Evolutionary conservation across 2,329 filamentous ascomycete genomes (phyloP).

Genomic region (Cladorrhinum sp.): DNA sequence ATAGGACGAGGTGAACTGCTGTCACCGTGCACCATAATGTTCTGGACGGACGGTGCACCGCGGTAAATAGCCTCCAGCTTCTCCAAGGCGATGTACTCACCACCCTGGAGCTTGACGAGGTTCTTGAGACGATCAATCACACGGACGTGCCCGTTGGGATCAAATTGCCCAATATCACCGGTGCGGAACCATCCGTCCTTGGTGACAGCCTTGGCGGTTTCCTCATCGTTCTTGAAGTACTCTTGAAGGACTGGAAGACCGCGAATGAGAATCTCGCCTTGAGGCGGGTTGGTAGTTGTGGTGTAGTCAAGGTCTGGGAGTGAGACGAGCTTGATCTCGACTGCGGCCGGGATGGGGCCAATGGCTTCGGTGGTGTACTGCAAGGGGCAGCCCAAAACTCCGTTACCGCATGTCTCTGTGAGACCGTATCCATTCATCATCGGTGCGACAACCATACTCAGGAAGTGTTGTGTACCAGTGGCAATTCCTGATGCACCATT

Average conservation of each 20-base stretch:
- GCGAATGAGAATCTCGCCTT: constrained; percentile 90
- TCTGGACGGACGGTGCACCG: constrained; percentile 71
- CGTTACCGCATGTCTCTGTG: constrained; percentile 87
- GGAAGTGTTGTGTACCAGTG: constrained; percentile 81
- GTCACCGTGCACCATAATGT: constrained; percentile 85
- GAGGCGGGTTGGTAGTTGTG: constrained; percentile 69
- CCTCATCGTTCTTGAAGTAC: constrained; percentile 83
- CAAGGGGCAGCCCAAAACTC: constrained; percentile 76
- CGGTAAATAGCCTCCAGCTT: constrained; percentile 93
- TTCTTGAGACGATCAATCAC: constrained; percentile 99
- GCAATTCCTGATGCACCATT: constrained; percentile 92
- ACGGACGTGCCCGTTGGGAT: constrained; percentile 71
- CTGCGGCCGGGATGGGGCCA: constrained; percentile 70
- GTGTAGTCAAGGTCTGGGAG: constrained; percentile 85
- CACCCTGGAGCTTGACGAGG: constrained; percentile 89
- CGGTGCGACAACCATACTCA: constrained; percentile 87
- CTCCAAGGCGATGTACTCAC: constrained; percentile 95
- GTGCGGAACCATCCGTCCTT: constrained; percentile 95
- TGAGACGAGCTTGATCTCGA: constrained; percentile 91
- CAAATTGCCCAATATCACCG: constrained; percentile 90
- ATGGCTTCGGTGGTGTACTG: constrained; percentile 77
- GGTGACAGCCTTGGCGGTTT: constrained; percentile 75
- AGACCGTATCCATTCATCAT: constrained; percentile 95
- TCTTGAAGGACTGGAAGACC: constrained; percentile 70
- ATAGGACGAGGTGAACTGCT: constrained; percentile 72